Evolutionary conservation across 2,329 filamentous ascomycete genomes (phyloP).

Genomic region (Amesomyces nigricolor): DNA sequence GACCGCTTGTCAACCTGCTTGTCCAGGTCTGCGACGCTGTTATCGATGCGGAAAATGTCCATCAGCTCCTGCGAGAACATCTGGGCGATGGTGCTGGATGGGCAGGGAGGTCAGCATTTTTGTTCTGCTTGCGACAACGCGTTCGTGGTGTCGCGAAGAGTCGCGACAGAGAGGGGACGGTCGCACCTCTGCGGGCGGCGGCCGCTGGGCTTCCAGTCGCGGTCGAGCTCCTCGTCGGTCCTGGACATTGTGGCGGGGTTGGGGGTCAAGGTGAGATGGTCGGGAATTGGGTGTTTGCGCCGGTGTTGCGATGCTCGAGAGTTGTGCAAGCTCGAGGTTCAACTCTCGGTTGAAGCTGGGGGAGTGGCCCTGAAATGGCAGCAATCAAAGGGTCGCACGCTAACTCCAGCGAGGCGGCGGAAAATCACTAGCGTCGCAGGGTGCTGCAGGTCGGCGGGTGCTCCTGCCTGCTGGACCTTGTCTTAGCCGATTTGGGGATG

Average conservation of each 20-base stretch:
- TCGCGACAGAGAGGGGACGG: conserved; percentile 52
- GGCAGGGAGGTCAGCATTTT: conserved; percentile 13
- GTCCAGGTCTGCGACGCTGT: conserved; percentile 42
- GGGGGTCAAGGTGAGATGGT: not conserved
- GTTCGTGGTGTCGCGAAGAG: conserved; percentile 16
- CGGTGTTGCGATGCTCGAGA: not conserved
- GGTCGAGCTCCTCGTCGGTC: conserved; percentile 65
- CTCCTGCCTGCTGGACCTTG: conserved; percentile 12
- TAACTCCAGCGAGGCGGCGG: not conserved
- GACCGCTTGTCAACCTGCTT: conserved; percentile 77
- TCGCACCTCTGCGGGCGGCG: conserved; percentile 80
- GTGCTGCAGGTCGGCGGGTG: conserved; percentile 1
- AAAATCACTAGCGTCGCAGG: conserved; percentile 9
- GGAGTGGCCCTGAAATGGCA: not conserved
- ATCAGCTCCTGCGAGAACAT: conserved; percentile 83
- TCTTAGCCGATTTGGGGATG: conserved; percentile 14
- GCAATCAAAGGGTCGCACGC: not conserved
- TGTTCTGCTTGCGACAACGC: not conserved
- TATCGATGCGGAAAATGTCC: conserved; percentile 84
- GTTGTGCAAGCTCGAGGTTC: not conserved
- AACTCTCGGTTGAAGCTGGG: no score
- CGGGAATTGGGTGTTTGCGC: not conserved
- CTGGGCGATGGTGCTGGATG: conserved; percentile 70
- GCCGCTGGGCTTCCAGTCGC: conserved; percentile 73
- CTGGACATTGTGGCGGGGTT: conserved; percentile 25